Evolutionary conservation across 208 protist species (phyloP).

Genomic region (Leptomonas pyrrhocoris): DNA sequence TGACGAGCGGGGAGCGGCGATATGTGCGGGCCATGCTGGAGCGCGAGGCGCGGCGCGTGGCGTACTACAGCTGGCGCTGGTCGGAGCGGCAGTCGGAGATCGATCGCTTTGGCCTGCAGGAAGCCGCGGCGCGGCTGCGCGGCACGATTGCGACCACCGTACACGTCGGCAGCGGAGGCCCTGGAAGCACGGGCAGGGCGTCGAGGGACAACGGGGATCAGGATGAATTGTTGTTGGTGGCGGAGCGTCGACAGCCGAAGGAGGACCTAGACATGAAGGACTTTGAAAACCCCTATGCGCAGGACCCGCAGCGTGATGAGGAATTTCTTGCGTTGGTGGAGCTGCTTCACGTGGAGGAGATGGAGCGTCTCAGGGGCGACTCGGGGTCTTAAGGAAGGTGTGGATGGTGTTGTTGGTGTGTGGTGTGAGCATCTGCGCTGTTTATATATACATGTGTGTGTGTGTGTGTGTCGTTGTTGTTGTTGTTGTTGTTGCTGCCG

Average conservation of each 20-base stretch:
- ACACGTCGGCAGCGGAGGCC: neutral
- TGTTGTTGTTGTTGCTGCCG: too few relatives aligned
- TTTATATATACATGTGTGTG: too few relatives aligned
- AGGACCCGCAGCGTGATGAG: slow-evolving; percentile 60
- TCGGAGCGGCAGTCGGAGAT: slow-evolving; percentile 73
- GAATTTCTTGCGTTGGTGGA: slow-evolving; percentile 79
- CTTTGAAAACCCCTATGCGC: slow-evolving; percentile 66
- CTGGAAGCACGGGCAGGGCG: neutral
- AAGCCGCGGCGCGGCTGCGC: slow-evolving; percentile 29
- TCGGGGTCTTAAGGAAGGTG: neutral
- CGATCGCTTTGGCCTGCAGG: slow-evolving; percentile 73
- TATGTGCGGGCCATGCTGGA: slow-evolving; percentile 86
- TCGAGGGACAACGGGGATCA: slow-evolving; percentile 3
- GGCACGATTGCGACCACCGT: slow-evolving; percentile 21
- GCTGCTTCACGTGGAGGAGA: slow-evolving; percentile 52
- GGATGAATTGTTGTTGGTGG: slow-evolving; percentile 16
- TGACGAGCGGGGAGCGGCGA: slow-evolving; percentile 76
- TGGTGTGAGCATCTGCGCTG: too few relatives aligned
- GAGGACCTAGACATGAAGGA: slow-evolving; percentile 28
- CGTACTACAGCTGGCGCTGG: slow-evolving; percentile 89
- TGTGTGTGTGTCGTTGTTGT: too few relatives aligned
- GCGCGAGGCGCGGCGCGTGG: slow-evolving; percentile 84
- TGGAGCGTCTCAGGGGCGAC: slow-evolving; percentile 51
- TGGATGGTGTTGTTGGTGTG: neutral
- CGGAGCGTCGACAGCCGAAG: slow-evolving; percentile 13